Base-by-base conservation (phyloP, 805 yeast genomes). In the Spathaspora arborariae region DNA sequence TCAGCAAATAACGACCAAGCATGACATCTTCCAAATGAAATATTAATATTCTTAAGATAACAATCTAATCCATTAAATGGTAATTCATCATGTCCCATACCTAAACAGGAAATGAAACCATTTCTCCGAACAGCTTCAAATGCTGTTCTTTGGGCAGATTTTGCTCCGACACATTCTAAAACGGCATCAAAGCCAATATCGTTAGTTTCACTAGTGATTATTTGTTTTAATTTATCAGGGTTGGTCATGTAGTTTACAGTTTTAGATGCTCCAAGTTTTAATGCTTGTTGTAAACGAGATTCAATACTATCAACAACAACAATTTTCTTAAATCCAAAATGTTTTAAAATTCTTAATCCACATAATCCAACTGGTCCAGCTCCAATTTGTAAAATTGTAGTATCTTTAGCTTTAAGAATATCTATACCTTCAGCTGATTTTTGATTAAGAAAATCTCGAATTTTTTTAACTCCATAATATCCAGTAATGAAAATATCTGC, bases 401-500 rank as follows among this genome's bases (percentile, higher is more conserved):
- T 54, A 15, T 65, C 70, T 26, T 38, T 10, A 5, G 41, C 20
- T 26, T 24, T 19, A 8, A n/a, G 41, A 24, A 24, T 15, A 21
- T 10, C 41, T 10, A 21, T 13, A n/a, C 41, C 2, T 33, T 60
- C 55, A 3, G 70, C 56, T 21, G 63, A 57, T 16, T 63, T 61
- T 22, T 63, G 62, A 37, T 69, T 62, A 39, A 68, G 64, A 48
- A 60, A 68, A 50, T 72, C 72, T 39, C 75, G 57, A 49, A 76
- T 74, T 53, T 79, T 78, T 48, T 72, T 70, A 9, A 76, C 82
- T 30, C 84, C 84, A 50, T 71, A 75, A 62, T 76, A 81, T 0
- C 84, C 86, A 1, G 86, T 81, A 38, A 82, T 78, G 63, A 81
- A 81, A 44, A 81, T 81, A 58, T 81, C 85, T 11, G 84, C 80